Evolutionary conservation across 495 filamentous ascomycete species (phyloP), one percentile per base, ranked within the genome.

Genomic region (Neurospora intermedia): DNA sequence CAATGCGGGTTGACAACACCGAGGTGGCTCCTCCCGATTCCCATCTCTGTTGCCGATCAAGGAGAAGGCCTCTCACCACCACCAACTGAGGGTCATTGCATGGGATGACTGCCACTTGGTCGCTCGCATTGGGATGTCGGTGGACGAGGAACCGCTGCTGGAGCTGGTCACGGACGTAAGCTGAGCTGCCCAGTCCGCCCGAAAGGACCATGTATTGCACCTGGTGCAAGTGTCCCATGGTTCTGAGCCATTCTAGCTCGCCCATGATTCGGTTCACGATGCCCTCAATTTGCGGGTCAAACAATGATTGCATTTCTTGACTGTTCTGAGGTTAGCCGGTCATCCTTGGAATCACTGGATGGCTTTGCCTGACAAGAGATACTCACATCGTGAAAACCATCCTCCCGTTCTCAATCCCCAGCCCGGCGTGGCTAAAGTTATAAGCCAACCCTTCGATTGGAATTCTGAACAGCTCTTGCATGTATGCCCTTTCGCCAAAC

Each of bases 141-240:
- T 77, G 75, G 7, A 74, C 75, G 15, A 74, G 78, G 74, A 85
- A 86, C 35, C 78, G 78, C 9, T 84, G 76, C 35, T 84, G 73
- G 10, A 89, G 80, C 9, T 82, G 75, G 46, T 85, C 78, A 43
- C 82, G 78, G 4, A 92, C 84, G 74, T 92, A 91, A n/a, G 84
- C 80, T 0, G 88, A 91, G 76, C 89, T 90, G 15, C 89, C 89
- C 6, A 91, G 85, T 3, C 90, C 90, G 6, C 90, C 90, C 0
- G 89, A 91, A 8, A 92, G 81, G 6, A 92, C 83, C 41, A 91
- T 80, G 72, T 89, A 86, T 42, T 77, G 80, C 43, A 91, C 87
- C 70, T 84, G 79, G 54, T 85, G 80, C 4, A 78, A 70, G 0
- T 85, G 83, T 27, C 83, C 80, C 27, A 83, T 87, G 9, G 76